Evolutionary conservation across 352 stramenopile species (phyloP).

Genomic region (Phytophthora crassamura): DNA sequence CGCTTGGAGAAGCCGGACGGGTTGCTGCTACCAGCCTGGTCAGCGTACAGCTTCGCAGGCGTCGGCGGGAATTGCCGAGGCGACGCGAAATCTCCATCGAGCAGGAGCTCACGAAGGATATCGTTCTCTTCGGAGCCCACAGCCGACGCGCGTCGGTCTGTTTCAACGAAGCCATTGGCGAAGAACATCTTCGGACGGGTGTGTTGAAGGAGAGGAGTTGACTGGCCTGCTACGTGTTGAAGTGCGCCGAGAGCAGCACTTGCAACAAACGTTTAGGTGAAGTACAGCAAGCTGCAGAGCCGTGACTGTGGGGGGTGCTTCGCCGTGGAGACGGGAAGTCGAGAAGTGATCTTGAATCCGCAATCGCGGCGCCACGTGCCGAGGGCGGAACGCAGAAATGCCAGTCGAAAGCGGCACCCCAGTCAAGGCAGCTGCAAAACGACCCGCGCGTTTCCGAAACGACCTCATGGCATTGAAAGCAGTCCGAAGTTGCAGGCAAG

Average conservation of each 20-base stretch:
- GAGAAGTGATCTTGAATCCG: slow-evolving; percentile 41
- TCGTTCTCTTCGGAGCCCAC: slow-evolving; percentile 65
- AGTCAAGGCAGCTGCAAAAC: slow-evolving; percentile 40
- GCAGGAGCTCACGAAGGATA: slow-evolving; percentile 76
- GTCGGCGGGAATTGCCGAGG: slow-evolving; percentile 59
- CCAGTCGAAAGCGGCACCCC: slow-evolving; percentile 28
- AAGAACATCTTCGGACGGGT: slow-evolving; percentile 69
- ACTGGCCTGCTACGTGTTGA: slow-evolving; percentile 37
- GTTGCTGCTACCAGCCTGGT: slow-evolving; percentile 25
- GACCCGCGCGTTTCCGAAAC: slow-evolving; percentile 41
- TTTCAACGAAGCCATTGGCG: slow-evolving; percentile 70
- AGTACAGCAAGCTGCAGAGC: slow-evolving; percentile 41
- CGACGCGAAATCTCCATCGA: slow-evolving; percentile 74
- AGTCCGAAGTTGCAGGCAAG: too few relatives aligned
- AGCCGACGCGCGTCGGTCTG: slow-evolving; percentile 53
- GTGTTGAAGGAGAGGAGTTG: slow-evolving; percentile 14
- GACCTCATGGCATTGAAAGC: slow-evolving; percentile 34
- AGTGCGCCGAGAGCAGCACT: slow-evolving; percentile 32
- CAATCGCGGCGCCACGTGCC: slow-evolving; percentile 25
- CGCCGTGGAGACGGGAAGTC: slow-evolving; percentile 41
- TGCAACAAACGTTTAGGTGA: slow-evolving; percentile 46
- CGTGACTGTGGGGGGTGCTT: slow-evolving; percentile 45
- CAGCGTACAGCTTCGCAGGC: slow-evolving; percentile 48
- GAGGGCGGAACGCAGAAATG: slow-evolving; percentile 35
- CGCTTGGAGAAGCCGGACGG: slow-evolving; percentile 44